Percentiles rank a stretch among this genome's conserved stretches.
phyloP scores from a whole-genome alignment of 2,329 filamentous ascomycete genomes.

The Ceratocystis alfenasii region DNA sequence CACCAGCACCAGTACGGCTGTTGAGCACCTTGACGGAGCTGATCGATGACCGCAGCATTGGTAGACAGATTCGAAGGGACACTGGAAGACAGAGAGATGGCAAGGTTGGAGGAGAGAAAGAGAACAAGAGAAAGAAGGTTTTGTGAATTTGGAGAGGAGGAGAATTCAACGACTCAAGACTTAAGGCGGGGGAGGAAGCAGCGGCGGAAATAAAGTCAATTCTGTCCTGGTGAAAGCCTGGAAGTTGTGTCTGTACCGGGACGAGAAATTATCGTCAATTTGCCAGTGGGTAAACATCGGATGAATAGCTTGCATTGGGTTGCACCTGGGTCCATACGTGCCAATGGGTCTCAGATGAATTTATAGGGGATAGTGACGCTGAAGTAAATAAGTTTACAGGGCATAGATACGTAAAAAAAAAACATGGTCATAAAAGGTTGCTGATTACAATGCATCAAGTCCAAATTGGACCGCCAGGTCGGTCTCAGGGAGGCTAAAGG shows the following conservation, averaged over 20 bases:
- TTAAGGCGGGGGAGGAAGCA: background rate
- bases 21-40: conserved; percentile 49
- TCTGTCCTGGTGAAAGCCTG: conserved; percentile 17
- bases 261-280: conserved; percentile 23
- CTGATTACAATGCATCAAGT: background rate
- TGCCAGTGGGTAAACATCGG: conserved; percentile 31
- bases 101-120: conserved; percentile 23
- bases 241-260: conserved; percentile 35
- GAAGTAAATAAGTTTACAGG: background rate
- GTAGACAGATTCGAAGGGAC: background rate
- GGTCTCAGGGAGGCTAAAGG: too few species aligned
- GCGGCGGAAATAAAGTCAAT: background rate
- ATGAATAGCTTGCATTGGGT: conserved; percentile 27
- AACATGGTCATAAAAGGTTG: background rate
- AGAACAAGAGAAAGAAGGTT: background rate
- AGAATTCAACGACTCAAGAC: background rate
- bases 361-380: background rate
- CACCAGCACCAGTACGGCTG: conserved; percentile 29
- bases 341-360: background rate
- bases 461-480: too few species aligned
- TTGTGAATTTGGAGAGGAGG: conserved; percentile 2
- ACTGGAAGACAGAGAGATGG: conserved; percentile 28
- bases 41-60: conserved; percentile 58
- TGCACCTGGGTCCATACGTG: background rate
- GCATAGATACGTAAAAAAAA: background rate